Base-by-base conservation (phyloP, 2,329 filamentous ascomycete genomes). In the Trichocomaceae sp. region DNA sequence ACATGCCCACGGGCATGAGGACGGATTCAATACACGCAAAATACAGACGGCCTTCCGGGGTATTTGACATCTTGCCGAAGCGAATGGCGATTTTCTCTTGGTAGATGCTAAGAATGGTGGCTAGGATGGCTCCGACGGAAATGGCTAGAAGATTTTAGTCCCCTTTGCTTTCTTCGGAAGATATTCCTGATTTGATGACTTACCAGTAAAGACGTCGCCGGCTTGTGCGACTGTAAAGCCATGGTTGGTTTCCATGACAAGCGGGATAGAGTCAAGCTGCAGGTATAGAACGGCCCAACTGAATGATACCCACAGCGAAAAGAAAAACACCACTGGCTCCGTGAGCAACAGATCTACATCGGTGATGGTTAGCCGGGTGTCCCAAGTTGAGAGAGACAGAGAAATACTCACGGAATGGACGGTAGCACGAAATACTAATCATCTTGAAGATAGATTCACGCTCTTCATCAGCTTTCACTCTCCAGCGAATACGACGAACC, bases 231-330 rank as follows among this genome's bases (percentile, higher is more conserved):
- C 72, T 57, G 77, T 79, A 74, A 95, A 92, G 60, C 75, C 72
- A 66, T 92, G 83, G 45, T 82, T 83, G 5, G 75, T 79, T 20
- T 75, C 65, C 70, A 93, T 95, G 22, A 95, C 84, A 3, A 93
- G 79, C 0, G 90, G 88, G 5, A 96, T 82, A 1, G 88, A 86
- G 13, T 83, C 83, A 62, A 96, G 92, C 12, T 87, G 89, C 17
- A 96, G 76, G 69, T 96, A 96, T 0, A 96, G 80, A 0, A 95
- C 81, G 0, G 87, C 90, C 91, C 91, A 96, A 19, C 85, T 85
- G 69, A 96, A 96, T 0, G 88, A 80, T 0, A 90, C 86, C 91
- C 91, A 96, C 0, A 95, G 77, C 0, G 86, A 90, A 74, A 96
- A 96, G 75, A 83, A 81, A 10, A 78, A 77, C 1, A 85, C 79